These are phyloP conservation scores for Detonula confervacea DNA, from an alignment of 352 stramenopile genomes.

Conservation along the genomic window DNA sequence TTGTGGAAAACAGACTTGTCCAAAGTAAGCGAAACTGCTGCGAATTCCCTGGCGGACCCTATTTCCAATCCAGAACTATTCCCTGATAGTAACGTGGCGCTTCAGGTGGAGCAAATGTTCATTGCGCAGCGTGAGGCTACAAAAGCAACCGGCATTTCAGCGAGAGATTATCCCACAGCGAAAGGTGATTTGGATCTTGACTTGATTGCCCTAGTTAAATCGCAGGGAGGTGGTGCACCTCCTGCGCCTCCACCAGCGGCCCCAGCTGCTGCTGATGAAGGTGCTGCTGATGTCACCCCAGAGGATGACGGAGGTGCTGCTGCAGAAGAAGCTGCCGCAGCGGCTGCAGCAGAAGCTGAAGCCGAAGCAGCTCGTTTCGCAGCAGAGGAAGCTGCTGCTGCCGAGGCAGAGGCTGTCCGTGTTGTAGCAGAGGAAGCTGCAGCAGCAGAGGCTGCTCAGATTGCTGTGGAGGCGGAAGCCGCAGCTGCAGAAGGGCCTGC, in stretches of 20 bases:
- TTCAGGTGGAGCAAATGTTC: constrained; percentile 94
- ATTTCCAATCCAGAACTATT: constrained; percentile 93
- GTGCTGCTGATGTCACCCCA: constrained; percentile 1
- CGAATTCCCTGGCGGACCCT: constrained; percentile 94
- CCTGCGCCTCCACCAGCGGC: constrained; percentile 24
- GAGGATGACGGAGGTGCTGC: constrained; percentile 26
- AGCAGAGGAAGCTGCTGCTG: constrained; percentile 36
- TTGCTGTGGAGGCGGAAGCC: background rate
- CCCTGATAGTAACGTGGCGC: constrained; percentile 92
- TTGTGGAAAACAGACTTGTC: constrained; percentile 95
- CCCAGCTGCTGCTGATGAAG: constrained; percentile 22
- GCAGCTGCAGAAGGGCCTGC: constrained; percentile 2
- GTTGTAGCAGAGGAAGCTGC: constrained; percentile 63
- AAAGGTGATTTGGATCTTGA: constrained; percentile 89
- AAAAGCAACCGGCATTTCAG: constrained; percentile 77
- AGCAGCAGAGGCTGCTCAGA: background rate
- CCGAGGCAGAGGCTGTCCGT: constrained; percentile 85
- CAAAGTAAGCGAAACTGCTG: constrained; percentile 88
- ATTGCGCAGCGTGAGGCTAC: constrained; percentile 83
- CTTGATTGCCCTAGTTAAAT: constrained; percentile 89
- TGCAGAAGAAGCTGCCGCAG: constrained; percentile 30
- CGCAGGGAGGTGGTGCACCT: constrained; percentile 42
- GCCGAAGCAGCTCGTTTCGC: constrained; percentile 28
- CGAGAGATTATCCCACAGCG: constrained; percentile 87
- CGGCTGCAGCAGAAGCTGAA: constrained; percentile 26